phyloP scores from a whole-genome alignment of 495 filamentous ascomycete genomes.

The Penicillium arizonense region DNA sequence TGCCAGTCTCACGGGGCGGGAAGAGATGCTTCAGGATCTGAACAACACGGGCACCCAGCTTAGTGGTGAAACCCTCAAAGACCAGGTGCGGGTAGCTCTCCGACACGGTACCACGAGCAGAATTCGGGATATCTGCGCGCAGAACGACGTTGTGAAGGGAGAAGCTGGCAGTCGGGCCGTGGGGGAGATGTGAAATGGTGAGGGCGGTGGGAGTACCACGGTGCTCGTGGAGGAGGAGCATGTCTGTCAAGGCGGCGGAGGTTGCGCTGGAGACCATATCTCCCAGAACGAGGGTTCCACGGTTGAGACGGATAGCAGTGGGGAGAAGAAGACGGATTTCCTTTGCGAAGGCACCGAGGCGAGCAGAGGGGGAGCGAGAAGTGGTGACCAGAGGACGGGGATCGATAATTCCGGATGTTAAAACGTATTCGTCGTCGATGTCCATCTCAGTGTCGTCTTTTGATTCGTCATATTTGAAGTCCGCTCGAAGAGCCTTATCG shows the following conservation, averaged over 20 bases:
- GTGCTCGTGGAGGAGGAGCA: conserved; percentile 90
- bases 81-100: conserved; percentile 94
- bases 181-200: conserved; percentile 87
- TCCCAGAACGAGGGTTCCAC: conserved; percentile 84
- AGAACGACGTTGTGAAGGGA: conserved; percentile 93
- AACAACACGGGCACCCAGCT: conserved; percentile 78
- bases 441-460: conserved; percentile 54
- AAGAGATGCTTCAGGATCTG: conserved; percentile 95
- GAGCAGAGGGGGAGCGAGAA: conserved; percentile 79
- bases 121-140: conserved; percentile 87
- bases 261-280: conserved; percentile 81
- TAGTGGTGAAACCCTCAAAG: conserved; percentile 88
- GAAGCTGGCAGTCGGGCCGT: conserved; percentile 89
- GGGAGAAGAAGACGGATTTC: conserved; percentile 90
- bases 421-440: conserved; percentile 93
- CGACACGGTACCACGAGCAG: conserved; percentile 82
- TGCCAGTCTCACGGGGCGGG: conserved; percentile 79
- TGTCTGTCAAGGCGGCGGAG: conserved; percentile 73
- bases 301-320: conserved; percentile 85
- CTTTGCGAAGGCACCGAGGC: conserved; percentile 88
- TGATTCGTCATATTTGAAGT: conserved; percentile 93
- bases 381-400: conserved; percentile 91
- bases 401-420: conserved; percentile 80
- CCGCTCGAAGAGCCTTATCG: conserved; percentile 78
- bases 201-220: conserved; percentile 89